Conservation (phyloP, 2,329 filamentous ascomycete species). For the Chaetomium sp. region DNA sequence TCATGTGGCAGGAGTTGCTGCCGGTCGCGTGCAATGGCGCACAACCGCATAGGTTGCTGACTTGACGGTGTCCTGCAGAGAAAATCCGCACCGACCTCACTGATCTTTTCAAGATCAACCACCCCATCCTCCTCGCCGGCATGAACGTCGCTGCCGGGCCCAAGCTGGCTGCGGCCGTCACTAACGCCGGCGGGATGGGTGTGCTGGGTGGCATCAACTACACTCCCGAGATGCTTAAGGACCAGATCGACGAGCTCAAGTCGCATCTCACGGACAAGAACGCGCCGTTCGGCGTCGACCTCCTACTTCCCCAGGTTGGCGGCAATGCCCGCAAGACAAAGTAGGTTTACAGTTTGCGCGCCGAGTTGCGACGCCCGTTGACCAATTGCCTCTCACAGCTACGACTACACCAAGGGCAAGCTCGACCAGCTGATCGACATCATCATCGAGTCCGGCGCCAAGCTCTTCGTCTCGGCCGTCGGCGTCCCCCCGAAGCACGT, state of each 20-base stretch:
- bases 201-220: slow-evolving; percentile 96
- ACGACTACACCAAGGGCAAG: slow-evolving; percentile 99
- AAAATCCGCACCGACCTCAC: slow-evolving; percentile 89
- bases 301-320: slow-evolving; percentile 91
- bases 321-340: slow-evolving; percentile 95
- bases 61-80: slow-evolving; percentile 53
- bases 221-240: slow-evolving; percentile 93
- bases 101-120: slow-evolving; percentile 96
- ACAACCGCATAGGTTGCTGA: slow-evolving; percentile 11
- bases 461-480: slow-evolving; percentile 94
- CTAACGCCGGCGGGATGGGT: slow-evolving; percentile 93
- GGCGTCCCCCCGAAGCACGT: slow-evolving; percentile 87
- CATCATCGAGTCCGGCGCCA: slow-evolving; percentile 87
- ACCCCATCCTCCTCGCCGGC: slow-evolving; percentile 91
- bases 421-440: slow-evolving; percentile 87
- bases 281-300: slow-evolving; percentile 91
- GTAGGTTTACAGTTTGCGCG: slow-evolving; percentile 45
- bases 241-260: slow-evolving; percentile 96
- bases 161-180: slow-evolving; percentile 93
- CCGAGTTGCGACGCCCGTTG: background rate
- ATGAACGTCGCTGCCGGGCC: slow-evolving; percentile 99
- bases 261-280: slow-evolving; percentile 84
- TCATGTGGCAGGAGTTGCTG: background rate
- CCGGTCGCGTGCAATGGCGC: background rate
- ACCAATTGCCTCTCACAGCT: slow-evolving; percentile 57